phyloP scores from a whole-genome alignment of 2,329 filamentous ascomycete species.

The Leptodontidium sp. region DNA sequence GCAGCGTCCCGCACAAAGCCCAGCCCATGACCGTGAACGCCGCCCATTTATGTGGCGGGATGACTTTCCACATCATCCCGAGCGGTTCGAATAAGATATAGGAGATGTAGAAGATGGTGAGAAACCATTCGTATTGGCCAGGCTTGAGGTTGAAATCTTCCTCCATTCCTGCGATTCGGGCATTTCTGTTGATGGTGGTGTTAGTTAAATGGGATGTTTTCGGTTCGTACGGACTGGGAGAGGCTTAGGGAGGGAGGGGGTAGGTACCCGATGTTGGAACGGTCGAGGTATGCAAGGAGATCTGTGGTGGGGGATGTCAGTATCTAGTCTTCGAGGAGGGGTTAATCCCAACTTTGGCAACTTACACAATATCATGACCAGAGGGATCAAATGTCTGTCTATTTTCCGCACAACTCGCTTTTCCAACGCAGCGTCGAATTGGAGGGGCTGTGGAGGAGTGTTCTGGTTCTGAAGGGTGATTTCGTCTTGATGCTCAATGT shows the following conservation, averaged over 20 bases:
- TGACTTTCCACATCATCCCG: conserved; percentile 50
- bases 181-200: conserved; percentile 52
- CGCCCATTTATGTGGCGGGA: conserved; percentile 51
- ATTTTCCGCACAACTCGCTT: conserved; percentile 62
- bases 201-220: not conserved
- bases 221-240: too few species aligned
- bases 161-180: conserved; percentile 61
- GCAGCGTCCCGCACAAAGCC: conserved; percentile 54
- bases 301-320: conserved; percentile 44
- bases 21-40: conserved; percentile 49
- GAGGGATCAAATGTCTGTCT: conserved; percentile 62
- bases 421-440: conserved; percentile 50
- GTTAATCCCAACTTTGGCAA: conserved; percentile 12
- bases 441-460: conserved; percentile 1
- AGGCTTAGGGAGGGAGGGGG: too few species aligned
- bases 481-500: not conserved
- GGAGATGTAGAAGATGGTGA: conserved; percentile 51
- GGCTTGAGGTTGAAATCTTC: conserved; percentile 57
- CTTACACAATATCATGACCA: conserved; percentile 38
- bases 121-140: conserved; percentile 50
- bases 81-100: conserved; percentile 53
- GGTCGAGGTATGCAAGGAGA: conserved; percentile 56
- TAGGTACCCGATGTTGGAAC: conserved; percentile 57
- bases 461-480: not conserved
- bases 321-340: not conserved